Evolutionary conservation across 164 flowering plant species (phyloP), one percentile per base, ranked within the genome.

Genomic region (Piper longum): DNA sequence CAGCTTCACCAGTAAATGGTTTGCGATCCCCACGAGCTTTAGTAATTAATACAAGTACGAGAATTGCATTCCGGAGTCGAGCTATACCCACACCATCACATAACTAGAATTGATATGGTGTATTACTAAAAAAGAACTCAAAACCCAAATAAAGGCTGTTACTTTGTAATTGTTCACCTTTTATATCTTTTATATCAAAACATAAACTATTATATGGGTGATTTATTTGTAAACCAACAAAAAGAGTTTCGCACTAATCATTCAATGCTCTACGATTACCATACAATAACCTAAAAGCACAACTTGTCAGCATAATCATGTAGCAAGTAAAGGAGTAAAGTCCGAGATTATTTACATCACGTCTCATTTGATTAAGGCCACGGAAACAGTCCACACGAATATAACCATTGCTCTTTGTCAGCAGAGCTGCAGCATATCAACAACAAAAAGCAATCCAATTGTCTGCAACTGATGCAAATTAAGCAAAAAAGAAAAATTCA

Each of bases 61-160:
- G 76, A 63, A 96, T 93, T 4, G 98, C 99, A 79, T 93, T 93
- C 68, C 90, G 71, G 67, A 93, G 69, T 58, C 95, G 86, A 6
- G 99, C 99, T 71, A 93, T 75, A n/a, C 99, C 96, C 70, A 93
- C 95, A 65, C 97, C 99, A 79, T 93, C 99, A 66, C 97, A 93
- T 2, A 90, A 78, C 99, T 93, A 83, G 75, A 82, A 58, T 17
- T 40, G 69, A 42, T 64, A 67, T 1, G 42, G 12, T 8, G 14
- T 3, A 41, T n/a, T 16, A 16, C 58, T 56, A 63, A 7, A 26
- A n/a, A n/a, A n/a, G n/a, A n/a, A n/a, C n/a, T n/a, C n/a, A n/a
- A n/a, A n/a, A n/a, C n/a, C n/a, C n/a, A n/a, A n/a, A n/a, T n/a
- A n/a, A n/a, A n/a, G n/a, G n/a, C n/a, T n/a, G 36, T 26, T 26